Conservation (phyloP, 805 yeast species). For the Saccharomycopsis fermentans region DNA sequence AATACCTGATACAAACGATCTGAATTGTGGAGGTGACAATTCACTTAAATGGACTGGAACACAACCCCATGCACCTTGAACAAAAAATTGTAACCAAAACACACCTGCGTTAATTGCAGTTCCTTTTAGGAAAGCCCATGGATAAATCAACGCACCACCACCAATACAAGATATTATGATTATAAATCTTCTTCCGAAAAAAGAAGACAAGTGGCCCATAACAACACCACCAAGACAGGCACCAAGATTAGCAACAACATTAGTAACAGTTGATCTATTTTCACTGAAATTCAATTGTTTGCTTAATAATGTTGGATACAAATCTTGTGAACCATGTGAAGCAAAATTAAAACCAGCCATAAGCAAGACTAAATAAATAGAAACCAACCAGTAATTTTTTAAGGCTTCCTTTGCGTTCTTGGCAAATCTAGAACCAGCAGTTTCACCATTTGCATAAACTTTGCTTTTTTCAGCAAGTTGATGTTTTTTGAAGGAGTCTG, state of each 20-base stretch:
- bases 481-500: conserved; percentile 38
- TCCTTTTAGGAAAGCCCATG: conserved; percentile 41
- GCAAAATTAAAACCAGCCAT: conserved; percentile 64
- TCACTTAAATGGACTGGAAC: conserved; percentile 57
- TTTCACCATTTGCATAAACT: conserved; percentile 23
- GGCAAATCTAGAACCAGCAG: conserved; percentile 2
- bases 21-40: conserved; percentile 53
- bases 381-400: conserved; percentile 48
- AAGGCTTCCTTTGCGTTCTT: conserved; percentile 25
- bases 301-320: conserved; percentile 53
- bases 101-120: conserved; percentile 38
- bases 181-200: conserved; percentile 51
- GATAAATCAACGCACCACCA: conserved; percentile 54
- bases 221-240: conserved; percentile 56
- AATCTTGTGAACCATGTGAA: conserved; percentile 68
- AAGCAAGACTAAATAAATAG: conserved; percentile 45
- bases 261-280: conserved; percentile 46
- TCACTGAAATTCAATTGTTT: conserved; percentile 38
- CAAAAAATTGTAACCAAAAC: conserved; percentile 54
- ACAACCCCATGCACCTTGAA: conserved; percentile 70
- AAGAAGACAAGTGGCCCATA: conserved; percentile 46
- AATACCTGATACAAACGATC: conserved; percentile 51
- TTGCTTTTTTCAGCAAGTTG: conserved; percentile 17
- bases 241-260: conserved; percentile 54
- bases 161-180: conserved; percentile 38